A percentile compares a stretch with the other conserved stretches of the same genome.
phyloP scores from a whole-genome alignment of 257 asterid genomes.

The Coffea canephora region DNA sequence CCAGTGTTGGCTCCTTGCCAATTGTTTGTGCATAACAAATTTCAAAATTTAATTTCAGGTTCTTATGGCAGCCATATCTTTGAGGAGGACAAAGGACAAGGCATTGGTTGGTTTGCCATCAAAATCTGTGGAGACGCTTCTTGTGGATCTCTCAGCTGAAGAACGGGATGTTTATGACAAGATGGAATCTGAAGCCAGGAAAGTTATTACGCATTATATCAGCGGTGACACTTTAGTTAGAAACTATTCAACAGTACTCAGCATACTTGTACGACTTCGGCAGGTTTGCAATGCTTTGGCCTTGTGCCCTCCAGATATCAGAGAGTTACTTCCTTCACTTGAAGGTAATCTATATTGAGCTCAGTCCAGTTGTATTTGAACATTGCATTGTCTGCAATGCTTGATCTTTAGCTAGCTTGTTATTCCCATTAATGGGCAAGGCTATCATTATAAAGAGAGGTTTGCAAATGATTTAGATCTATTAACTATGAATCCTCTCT shows the following conservation, averaged over 20 bases:
- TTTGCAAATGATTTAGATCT: constrained; percentile 24
- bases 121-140: constrained; percentile 56
- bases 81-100: constrained; percentile 83
- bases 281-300: constrained; percentile 61
- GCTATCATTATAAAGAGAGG: neutral
- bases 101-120: constrained; percentile 58
- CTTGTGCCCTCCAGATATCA: constrained; percentile 46
- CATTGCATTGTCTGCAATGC: constrained; percentile 56
- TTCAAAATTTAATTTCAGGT: constrained; percentile 38
- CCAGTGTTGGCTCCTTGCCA: neutral
- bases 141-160: constrained; percentile 59
- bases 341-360: constrained; percentile 48
- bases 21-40: neutral
- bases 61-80: constrained; percentile 68
- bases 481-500: neutral
- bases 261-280: constrained; percentile 75
- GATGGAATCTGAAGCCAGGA: constrained; percentile 72
- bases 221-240: constrained; percentile 33
- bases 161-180: constrained; percentile 76
- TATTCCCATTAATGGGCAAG: neutral
- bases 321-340: constrained; percentile 56
- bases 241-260: constrained; percentile 58
- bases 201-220: constrained; percentile 43
- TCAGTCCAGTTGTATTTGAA: constrained; percentile 54
- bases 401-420: constrained; percentile 20